Base-by-base conservation (phyloP, 768 basidiomycete species). In the Mycena galopus region DNA sequence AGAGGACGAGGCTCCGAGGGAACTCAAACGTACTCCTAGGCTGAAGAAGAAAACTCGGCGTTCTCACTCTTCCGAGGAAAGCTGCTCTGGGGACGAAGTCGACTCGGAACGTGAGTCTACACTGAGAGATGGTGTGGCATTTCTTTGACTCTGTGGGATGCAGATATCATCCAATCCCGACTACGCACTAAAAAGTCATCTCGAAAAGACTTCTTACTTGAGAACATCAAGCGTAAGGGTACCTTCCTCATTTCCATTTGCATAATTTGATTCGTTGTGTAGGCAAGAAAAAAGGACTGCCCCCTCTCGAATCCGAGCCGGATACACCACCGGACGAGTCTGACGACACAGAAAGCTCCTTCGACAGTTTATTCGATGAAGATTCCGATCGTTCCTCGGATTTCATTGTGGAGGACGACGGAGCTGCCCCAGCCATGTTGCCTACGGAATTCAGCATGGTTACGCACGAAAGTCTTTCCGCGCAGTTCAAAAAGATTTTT, bases 401-500 rank as follows among this genome's bases (percentile, higher is more conserved):
- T 66, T 87, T 86, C 66, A 93, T 94, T 71, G 91, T 94, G 35
- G 90, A 94, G 42, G 93, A 95, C 72, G 90, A 92, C 69, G 84
- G 79, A 10, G 79, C 70, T 29, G 83, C 77, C 0, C 77, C 79
- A 4, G 80, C 87, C 23, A 81, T 86, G 39, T 85, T 95, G n/a
- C 95, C 94, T 11, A 85, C 86, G 62, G 89, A 92, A 76, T 97
- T 95, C 82, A 96, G 94, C 80, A 91, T 94, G 91, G 88, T 88
- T 65, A 86, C 91, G 2, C 92, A 93, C 78, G 91, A 95, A 78
- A 93, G 94, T 76, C 84, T 93, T 23, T 83, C 88, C 17, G 88
- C 93, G 73, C 93, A 96, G 72, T 95, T 96, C 88, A 96, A 96
- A 82, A 91, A 93, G 44, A 86, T 96, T 53, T 96, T 94, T 25